A percentile compares a stretch with the other conserved stretches of the same genome.
These are phyloP conservation scores for Cenchrus americanus DNA, from an alignment of 176 grass and related monocot species.

Conservation along the genomic window DNA sequence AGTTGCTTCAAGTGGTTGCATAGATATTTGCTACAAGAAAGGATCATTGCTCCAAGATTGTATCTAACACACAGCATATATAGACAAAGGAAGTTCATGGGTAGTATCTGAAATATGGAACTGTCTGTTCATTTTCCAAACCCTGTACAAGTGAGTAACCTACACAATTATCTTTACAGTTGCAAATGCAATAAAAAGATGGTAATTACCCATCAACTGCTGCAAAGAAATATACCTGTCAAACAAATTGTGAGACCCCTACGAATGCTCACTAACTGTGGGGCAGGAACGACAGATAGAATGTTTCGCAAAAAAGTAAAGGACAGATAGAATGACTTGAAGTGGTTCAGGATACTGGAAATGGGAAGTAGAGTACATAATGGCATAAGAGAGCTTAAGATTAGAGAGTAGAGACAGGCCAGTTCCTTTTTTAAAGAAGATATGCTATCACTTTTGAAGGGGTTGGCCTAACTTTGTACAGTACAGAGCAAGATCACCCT, in stretches of 20 bases:
- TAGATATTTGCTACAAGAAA: background rate
- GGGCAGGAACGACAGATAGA: background rate
- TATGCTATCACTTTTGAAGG: background rate
- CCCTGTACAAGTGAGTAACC: background rate
- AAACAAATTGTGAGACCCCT: background rate
- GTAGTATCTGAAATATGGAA: background rate
- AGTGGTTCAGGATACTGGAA: background rate
- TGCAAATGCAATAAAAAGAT: constrained; percentile 6
- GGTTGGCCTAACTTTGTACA: background rate
- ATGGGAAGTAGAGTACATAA: background rate
- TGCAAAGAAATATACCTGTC: background rate
- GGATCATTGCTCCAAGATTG: background rate
- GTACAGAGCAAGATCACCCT: background rate
- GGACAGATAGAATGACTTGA: background rate
- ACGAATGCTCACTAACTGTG: background rate
- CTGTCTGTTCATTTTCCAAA: constrained; percentile 12
- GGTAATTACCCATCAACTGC: constrained; percentile 6
- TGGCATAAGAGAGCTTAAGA: background rate
- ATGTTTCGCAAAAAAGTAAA: background rate
- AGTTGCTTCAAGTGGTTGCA: constrained; percentile 1
- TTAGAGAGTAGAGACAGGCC: background rate
- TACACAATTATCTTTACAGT: background rate
- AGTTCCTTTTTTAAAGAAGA: background rate
- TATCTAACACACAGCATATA: background rate
- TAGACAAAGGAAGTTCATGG: background rate